Percentiles rank a stretch among this genome's conserved stretches.
phyloP scores from a whole-genome alignment of 352 stramenopile species.

The Globisporangium spinosum region DNA sequence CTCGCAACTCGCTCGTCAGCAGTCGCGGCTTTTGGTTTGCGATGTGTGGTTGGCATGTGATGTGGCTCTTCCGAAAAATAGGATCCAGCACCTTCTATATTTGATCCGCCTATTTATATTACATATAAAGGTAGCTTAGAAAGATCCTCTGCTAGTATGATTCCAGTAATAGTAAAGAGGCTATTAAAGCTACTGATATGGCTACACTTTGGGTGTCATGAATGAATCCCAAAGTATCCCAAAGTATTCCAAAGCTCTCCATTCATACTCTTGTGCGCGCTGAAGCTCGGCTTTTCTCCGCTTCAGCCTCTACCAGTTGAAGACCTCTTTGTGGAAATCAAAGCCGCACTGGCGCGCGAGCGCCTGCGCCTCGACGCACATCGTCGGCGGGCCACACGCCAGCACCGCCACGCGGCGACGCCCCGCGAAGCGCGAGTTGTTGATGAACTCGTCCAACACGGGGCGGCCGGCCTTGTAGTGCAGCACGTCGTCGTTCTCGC shows the following conservation, averaged over 20 bases:
- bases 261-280: too few relatives aligned
- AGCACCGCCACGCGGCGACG: constrained; percentile 64
- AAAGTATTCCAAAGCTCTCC: too few relatives aligned
- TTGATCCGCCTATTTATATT: too few relatives aligned
- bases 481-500: constrained; percentile 50
- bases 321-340: constrained; percentile 85
- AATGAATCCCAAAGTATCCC: too few relatives aligned
- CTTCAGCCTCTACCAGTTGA: constrained; percentile 52
- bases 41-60: not conserved
- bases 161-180: not conserved
- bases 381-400: constrained; percentile 69
- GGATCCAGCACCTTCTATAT: not conserved
- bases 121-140: too few relatives aligned
- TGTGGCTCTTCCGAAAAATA: not conserved
- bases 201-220: not conserved
- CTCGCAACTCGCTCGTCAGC: not conserved
- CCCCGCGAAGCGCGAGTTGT: constrained; percentile 55
- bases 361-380: constrained; percentile 63
- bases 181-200: not conserved
- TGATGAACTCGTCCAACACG: constrained; percentile 71
- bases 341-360: constrained; percentile 61
- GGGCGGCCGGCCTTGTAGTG: constrained; percentile 46
- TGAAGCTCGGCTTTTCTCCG: not conserved
- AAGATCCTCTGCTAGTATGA: too few relatives aligned
- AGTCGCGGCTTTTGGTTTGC: not conserved